Percentiles rank a stretch among this genome's conserved stretches.
Evolutionary conservation across 2,329 filamentous ascomycete species (phyloP).

Genomic region (Trichoderma sp.): DNA sequence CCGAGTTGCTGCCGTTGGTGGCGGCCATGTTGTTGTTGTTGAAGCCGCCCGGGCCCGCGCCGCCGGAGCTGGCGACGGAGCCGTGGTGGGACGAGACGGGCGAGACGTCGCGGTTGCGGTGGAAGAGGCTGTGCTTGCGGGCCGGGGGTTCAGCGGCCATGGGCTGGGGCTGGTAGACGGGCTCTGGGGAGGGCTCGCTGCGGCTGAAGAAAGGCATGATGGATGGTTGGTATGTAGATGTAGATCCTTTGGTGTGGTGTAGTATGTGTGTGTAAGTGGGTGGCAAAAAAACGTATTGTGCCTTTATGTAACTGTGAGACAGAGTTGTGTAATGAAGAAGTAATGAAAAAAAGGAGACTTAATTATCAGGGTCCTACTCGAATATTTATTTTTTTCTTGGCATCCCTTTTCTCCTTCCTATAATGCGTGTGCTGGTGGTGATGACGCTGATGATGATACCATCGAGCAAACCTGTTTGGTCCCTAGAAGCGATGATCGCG

Average conservation of each 20-base stretch:
- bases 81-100: conserved; percentile 30
- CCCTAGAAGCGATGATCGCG: conserved; percentile 9
- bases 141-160: conserved; percentile 30
- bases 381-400: conserved; percentile 7
- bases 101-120: conserved; percentile 38
- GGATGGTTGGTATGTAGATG: background rate
- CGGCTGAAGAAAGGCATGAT: conserved; percentile 42
- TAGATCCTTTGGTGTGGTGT: background rate
- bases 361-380: background rate
- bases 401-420: background rate
- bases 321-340: background rate
- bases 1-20: conserved; percentile 5
- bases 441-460: conserved; percentile 9
- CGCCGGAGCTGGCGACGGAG: conserved; percentile 20
- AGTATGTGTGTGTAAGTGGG: background rate
- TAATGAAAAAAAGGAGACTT: background rate
- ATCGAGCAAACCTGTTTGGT: conserved; percentile 24
- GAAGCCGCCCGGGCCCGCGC: conserved; percentile 9
- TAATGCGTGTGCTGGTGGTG: background rate
- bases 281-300: conserved; percentile 2
- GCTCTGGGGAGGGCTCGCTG: conserved; percentile 40
- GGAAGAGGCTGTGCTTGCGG: conserved; percentile 37
- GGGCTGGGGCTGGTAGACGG: conserved; percentile 38
- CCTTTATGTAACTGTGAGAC: conserved; percentile 5
- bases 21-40: conserved; percentile 7